phyloP scores from a whole-genome alignment of 2,329 filamentous ascomycete species.

The Aspergillus spinulosporus region DNA sequence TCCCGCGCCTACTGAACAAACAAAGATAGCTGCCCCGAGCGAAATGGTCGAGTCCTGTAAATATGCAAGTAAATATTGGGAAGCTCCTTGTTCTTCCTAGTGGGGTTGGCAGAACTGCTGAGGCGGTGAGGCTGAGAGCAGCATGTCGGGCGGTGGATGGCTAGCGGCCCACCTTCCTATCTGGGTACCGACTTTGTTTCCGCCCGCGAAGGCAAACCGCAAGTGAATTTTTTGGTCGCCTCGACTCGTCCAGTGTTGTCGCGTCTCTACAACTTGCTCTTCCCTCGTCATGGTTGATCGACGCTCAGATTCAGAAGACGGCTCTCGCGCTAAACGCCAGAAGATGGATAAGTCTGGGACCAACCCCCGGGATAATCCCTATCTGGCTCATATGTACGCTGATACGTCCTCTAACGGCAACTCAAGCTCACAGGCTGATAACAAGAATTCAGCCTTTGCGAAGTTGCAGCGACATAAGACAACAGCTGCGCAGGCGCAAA shows the following conservation, averaged over 20 bases:
- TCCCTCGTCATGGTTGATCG: conserved; percentile 55
- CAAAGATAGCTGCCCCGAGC: neutral
- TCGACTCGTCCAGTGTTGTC: conserved; percentile 12
- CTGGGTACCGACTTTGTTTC: conserved; percentile 25
- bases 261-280: conserved; percentile 18
- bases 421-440: conserved; percentile 24
- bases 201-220: neutral
- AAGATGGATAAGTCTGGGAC: conserved; percentile 51
- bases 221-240: conserved; percentile 16
- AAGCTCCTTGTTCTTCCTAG: conserved; percentile 25
- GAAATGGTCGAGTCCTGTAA: neutral
- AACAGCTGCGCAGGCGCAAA: conserved; percentile 70
- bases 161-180: conserved; percentile 35
- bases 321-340: conserved; percentile 55
- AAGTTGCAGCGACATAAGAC: conserved; percentile 76
- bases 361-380: conserved; percentile 70
- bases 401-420: conserved; percentile 44
- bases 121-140: conserved; percentile 28
- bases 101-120: conserved; percentile 32
- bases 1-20: neutral
- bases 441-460: conserved; percentile 55
- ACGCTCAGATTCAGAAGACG: conserved; percentile 54
- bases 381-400: conserved; percentile 85
- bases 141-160: conserved; percentile 28
- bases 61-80: neutral